These are phyloP conservation scores for Pharus latifolius DNA, from an alignment of 176 grass and related monocot genomes.

Conservation along the genomic window DNA sequence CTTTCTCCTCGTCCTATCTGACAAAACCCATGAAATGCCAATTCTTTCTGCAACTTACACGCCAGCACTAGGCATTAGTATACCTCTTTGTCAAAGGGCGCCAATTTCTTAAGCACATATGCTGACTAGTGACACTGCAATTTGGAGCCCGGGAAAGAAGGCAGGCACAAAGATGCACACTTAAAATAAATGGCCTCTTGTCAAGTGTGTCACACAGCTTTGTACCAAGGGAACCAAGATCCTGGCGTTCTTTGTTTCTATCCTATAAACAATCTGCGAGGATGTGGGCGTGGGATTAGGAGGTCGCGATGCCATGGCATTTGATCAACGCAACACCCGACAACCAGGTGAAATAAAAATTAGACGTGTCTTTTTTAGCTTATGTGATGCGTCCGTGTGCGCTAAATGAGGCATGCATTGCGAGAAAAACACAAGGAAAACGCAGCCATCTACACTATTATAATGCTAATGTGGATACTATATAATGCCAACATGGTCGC, in stretches of 20 bases:
- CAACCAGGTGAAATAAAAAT: slow-evolving; percentile 14
- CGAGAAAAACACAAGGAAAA: too few relatives aligned
- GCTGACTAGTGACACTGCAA: background rate
- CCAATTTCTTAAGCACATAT: background rate
- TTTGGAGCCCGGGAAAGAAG: slow-evolving; percentile 11
- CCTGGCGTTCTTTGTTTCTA: background rate
- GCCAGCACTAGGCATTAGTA: too few relatives aligned
- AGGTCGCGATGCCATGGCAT: background rate
- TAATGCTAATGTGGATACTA: too few relatives aligned
- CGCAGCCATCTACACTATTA: too few relatives aligned
- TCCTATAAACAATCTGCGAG: background rate
- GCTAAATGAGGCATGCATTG: background rate
- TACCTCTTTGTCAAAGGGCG: background rate
- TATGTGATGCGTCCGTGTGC: background rate
- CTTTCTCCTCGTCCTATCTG: too few relatives aligned
- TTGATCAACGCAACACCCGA: slow-evolving; percentile 25
- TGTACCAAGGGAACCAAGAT: slow-evolving; percentile 6
- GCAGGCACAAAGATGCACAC: too few relatives aligned
- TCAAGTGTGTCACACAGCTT: too few relatives aligned
- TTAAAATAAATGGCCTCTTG: too few relatives aligned
- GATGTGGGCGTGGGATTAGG: background rate
- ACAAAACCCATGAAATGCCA: too few relatives aligned
- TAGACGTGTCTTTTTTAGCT: background rate
- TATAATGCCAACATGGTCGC: too few relatives aligned
- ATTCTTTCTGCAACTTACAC: too few relatives aligned